A percentile compares a stretch with the other conserved stretches of the same genome.
Evolutionary conservation across 192 early-diverging fungal species (phyloP).

Genomic region (Coemansia sp.): DNA sequence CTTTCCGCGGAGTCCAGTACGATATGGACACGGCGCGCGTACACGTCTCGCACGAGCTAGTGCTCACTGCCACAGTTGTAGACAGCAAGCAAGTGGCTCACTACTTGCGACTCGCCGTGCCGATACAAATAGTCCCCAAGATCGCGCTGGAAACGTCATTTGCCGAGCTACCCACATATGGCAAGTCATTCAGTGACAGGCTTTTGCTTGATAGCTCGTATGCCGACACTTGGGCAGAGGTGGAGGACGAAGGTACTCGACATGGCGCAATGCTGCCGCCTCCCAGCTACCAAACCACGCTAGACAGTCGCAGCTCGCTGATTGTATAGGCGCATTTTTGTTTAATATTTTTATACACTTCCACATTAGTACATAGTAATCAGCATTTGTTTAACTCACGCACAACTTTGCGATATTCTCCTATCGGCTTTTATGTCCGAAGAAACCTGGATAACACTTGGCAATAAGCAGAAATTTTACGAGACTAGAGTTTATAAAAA

Average conservation of each 20-base stretch:
- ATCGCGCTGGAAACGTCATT: constrained; percentile 15
- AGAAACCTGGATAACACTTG: not conserved
- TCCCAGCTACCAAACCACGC: constrained; percentile 18
- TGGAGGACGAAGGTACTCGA: not conserved
- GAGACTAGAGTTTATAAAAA: not conserved
- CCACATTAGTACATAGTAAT: not conserved
- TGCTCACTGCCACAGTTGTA: constrained; percentile 33
- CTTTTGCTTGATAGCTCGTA: constrained; percentile 19
- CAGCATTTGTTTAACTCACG: not conserved
- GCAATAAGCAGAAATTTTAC: too few species aligned
- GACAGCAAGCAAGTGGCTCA: constrained; percentile 24
- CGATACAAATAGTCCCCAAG: constrained; percentile 21
- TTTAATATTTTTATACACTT: not conserved
- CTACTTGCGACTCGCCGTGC: constrained; percentile 29
- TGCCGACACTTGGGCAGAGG: not conserved
- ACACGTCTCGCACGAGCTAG: constrained; percentile 39
- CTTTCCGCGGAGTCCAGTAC: constrained; percentile 31
- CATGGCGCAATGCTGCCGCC: constrained; percentile 8
- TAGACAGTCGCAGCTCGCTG: not conserved
- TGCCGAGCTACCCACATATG: constrained; percentile 35
- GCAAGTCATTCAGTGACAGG: constrained; percentile 18
- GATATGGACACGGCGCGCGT: constrained; percentile 29
- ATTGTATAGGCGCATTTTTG: not conserved
- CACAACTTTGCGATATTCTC: not conserved
- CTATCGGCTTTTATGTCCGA: not conserved